Conservation (phyloP, 805 yeast genomes). For the Wickerhamiella australiensis region DNA sequence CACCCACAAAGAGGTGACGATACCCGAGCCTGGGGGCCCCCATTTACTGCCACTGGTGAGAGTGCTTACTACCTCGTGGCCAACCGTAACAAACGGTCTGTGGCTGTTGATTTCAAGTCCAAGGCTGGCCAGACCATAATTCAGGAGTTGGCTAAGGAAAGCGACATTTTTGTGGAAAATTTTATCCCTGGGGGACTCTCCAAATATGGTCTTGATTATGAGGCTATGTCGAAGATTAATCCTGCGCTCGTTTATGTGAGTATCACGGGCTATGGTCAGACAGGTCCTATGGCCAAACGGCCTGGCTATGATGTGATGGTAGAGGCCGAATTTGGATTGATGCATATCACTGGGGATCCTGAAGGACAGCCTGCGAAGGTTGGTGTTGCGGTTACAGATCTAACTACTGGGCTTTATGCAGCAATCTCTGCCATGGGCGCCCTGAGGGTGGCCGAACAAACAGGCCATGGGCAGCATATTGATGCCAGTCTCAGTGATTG, state of each 20-base stretch:
- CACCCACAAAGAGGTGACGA: slow-evolving; percentile 35
- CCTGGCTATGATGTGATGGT: slow-evolving; percentile 37
- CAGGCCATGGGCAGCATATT: slow-evolving; percentile 31
- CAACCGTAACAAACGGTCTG: slow-evolving; percentile 31
- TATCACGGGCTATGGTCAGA: slow-evolving; percentile 35
- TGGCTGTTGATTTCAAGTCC: slow-evolving; percentile 30
- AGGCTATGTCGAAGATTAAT: slow-evolving; percentile 22
- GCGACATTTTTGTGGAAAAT: slow-evolving; percentile 33
- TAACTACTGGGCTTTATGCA: slow-evolving; percentile 33
- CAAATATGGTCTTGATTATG: slow-evolving; percentile 30
- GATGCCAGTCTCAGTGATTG: slow-evolving; percentile 32
- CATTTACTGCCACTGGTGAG: slow-evolving; percentile 31
- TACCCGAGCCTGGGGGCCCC: slow-evolving; percentile 36
- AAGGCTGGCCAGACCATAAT: slow-evolving; percentile 29
- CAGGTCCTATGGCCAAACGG: slow-evolving; percentile 31
- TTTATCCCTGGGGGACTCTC: slow-evolving; percentile 31
- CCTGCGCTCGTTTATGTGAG: slow-evolving; percentile 29
- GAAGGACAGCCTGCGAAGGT: slow-evolving; percentile 34
- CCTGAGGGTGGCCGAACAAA: slow-evolving; percentile 25
- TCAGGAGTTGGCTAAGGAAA: slow-evolving; percentile 22
- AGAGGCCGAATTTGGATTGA: slow-evolving; percentile 35
- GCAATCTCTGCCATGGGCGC: slow-evolving; percentile 32
- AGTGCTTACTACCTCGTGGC: slow-evolving; percentile 32
- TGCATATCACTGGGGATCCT: slow-evolving; percentile 35
- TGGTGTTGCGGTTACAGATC: slow-evolving; percentile 36